Conservation (phyloP, 2,329 filamentous ascomycete species). For the Tolypocladium paradoxum region DNA sequence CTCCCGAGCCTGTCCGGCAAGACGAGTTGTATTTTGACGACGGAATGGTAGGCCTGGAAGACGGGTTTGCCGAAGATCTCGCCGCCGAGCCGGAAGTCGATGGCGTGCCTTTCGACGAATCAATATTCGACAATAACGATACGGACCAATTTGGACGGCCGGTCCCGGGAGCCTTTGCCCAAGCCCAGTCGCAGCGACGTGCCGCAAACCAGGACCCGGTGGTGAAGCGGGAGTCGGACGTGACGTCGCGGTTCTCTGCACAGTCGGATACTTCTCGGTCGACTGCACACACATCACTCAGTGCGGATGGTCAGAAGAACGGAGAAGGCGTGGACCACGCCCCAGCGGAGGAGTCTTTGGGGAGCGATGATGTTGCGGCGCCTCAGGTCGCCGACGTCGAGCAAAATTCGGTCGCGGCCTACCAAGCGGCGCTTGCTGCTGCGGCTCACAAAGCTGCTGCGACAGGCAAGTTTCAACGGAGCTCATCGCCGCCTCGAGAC, state of each 20-base stretch:
- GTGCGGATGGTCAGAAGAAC: constrained; percentile 13
- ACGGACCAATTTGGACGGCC: constrained; percentile 52
- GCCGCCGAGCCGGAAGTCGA: constrained; percentile 33
- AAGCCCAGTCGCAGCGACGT: constrained; percentile 36
- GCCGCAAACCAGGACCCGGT: constrained; percentile 13
- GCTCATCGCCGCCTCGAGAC: constrained; percentile 31
- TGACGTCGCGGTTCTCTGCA: constrained; percentile 32
- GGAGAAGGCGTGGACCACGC: neutral
- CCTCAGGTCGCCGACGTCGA: constrained; percentile 4
- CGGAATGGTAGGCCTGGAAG: constrained; percentile 40
- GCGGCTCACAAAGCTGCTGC: constrained; percentile 68
- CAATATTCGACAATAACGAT: constrained; percentile 59
- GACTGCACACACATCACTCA: constrained; percentile 43
- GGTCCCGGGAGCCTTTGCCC: constrained; percentile 46
- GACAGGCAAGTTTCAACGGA: constrained; percentile 63
- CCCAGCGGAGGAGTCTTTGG: neutral
- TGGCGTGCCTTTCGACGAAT: constrained; percentile 55
- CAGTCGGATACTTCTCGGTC: constrained; percentile 33
- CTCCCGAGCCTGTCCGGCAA: constrained; percentile 18
- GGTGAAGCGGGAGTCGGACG: constrained; percentile 35
- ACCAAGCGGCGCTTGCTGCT: constrained; percentile 75
- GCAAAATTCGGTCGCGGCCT: constrained; percentile 40
- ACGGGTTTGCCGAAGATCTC: constrained; percentile 35
- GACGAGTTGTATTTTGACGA: constrained; percentile 64
- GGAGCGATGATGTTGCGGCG: neutral